A percentile compares a stretch with the other conserved stretches of the same genome.
phyloP scores from a whole-genome alignment of 2,329 filamentous ascomycete species.

The Cryoendolithus antarcticus region DNA sequence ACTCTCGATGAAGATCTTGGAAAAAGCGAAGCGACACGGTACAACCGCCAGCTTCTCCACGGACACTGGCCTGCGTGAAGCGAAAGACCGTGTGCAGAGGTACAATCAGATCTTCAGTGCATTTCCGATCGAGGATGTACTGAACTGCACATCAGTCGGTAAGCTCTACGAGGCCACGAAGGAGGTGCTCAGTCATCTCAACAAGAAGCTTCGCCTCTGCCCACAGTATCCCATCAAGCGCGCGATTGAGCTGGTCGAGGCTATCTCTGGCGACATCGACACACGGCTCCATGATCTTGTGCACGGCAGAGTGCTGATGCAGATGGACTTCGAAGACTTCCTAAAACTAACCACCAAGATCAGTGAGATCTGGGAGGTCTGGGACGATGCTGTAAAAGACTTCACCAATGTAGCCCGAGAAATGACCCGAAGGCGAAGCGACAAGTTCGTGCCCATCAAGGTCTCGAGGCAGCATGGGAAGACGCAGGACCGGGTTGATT shows the following conservation, averaged over 20 bases:
- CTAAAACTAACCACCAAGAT: conserved; percentile 70
- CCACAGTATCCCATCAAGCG: conserved; percentile 78
- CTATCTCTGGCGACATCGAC: conserved; percentile 88
- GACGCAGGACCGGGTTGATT: conserved; percentile 81
- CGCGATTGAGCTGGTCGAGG: conserved; percentile 86
- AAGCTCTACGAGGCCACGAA: conserved; percentile 83
- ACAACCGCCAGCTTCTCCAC: conserved; percentile 93
- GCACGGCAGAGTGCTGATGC: conserved; percentile 76
- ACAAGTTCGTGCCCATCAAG: conserved; percentile 98
- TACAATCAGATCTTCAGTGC: conserved; percentile 99
- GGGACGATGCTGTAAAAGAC: conserved; percentile 94
- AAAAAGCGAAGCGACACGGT: conserved; percentile 95
- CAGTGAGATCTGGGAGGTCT: conserved; percentile 75
- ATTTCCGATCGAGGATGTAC: conserved; percentile 86
- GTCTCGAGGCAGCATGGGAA: conserved; percentile 77
- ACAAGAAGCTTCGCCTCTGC: conserved; percentile 94
- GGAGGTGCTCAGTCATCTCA: conserved; percentile 85
- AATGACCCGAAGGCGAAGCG: conserved; percentile 81
- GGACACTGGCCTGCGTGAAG: conserved; percentile 91
- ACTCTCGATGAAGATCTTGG: conserved; percentile 85
- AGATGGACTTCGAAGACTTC: conserved; percentile 87
- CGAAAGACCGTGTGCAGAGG: conserved; percentile 90
- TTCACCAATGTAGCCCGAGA: conserved; percentile 97
- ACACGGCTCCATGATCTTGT: conserved; percentile 74
- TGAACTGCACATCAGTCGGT: conserved; percentile 77